Evolutionary conservation across 495 filamentous ascomycete genomes (phyloP).

Genomic region (Trichocladium antarcticum): DNA sequence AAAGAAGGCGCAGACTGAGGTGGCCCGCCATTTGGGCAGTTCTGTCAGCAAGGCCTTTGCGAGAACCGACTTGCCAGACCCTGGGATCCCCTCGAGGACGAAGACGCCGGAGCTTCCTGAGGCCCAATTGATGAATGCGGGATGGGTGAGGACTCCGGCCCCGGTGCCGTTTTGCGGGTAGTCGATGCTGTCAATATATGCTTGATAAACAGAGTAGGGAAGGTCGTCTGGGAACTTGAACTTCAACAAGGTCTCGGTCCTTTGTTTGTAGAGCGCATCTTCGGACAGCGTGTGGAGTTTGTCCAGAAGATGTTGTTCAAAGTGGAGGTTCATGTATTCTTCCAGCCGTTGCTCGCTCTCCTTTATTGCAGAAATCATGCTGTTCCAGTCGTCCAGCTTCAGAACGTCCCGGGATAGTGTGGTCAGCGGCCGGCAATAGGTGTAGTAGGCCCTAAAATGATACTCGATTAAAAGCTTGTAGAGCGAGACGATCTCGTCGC

Average conservation of each 20-base stretch:
- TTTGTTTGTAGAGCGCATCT: constrained; percentile 14
- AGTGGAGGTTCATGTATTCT: constrained; percentile 17
- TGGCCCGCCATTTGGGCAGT: constrained; percentile 6
- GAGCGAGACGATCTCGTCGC: constrained; percentile 8
- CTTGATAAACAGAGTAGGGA: constrained; percentile 17
- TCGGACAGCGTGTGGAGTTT: constrained; percentile 17
- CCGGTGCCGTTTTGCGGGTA: constrained; percentile 9
- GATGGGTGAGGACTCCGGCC: constrained; percentile 9
- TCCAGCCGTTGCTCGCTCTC: constrained; percentile 8
- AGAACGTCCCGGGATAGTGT: constrained; percentile 12
- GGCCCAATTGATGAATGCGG: constrained; percentile 11
- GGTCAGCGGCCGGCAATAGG: constrained; percentile 11
- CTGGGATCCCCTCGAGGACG: constrained; percentile 13
- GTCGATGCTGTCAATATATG: constrained; percentile 17
- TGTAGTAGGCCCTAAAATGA: constrained; percentile 15
- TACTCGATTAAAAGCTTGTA: constrained; percentile 20
- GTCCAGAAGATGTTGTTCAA: constrained; percentile 13
- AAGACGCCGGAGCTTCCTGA: constrained; percentile 4
- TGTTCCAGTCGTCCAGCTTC: constrained; percentile 18
- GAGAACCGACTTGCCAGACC: constrained; percentile 16
- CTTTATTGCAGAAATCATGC: constrained; percentile 13
- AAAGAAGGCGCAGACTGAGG: constrained; percentile 13
- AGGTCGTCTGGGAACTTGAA: constrained; percentile 21
- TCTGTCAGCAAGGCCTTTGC: constrained; percentile 12
- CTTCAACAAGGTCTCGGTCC: constrained; percentile 10